Evolutionary conservation across 2,329 filamentous ascomycete genomes (phyloP).

Genomic region (Emmonsiellopsis sp.): DNA sequence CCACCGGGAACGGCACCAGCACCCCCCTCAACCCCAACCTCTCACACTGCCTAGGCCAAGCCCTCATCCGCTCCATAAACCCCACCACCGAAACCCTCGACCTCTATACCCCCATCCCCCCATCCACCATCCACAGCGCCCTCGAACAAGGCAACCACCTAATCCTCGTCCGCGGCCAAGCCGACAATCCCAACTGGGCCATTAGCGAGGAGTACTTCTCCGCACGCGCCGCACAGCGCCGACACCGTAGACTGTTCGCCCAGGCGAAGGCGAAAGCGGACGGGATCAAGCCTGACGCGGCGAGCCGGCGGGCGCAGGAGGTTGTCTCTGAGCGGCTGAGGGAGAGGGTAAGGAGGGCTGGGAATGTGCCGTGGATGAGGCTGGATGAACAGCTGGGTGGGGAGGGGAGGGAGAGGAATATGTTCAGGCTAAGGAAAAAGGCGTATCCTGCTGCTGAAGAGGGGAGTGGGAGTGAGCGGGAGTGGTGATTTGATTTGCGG

Average conservation of each 20-base stretch:
- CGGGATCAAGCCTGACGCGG: slow-evolving; percentile 6
- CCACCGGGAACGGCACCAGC: slow-evolving; percentile 31
- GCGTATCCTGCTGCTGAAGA: slow-evolving; percentile 20
- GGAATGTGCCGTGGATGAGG: slow-evolving; percentile 34
- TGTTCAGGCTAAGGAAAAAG: slow-evolving; percentile 34
- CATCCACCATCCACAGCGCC: slow-evolving; percentile 20
- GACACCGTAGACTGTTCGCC: slow-evolving; percentile 19
- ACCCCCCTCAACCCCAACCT: slow-evolving; percentile 38
- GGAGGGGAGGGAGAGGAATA: neutral
- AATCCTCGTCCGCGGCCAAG: slow-evolving; percentile 39
- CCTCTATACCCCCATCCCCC: slow-evolving; percentile 41
- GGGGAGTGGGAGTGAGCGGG: slow-evolving; percentile 29
- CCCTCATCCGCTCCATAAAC: slow-evolving; percentile 36
- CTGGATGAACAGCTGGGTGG: slow-evolving; percentile 27
- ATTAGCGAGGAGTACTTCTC: slow-evolving; percentile 35
- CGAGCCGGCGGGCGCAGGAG: slow-evolving; percentile 12
- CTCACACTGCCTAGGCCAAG: slow-evolving; percentile 43
- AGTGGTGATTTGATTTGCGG: slow-evolving; percentile 18
- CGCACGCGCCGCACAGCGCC: slow-evolving; percentile 28
- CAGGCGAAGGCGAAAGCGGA: slow-evolving; percentile 15
- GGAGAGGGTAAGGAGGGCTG: slow-evolving; percentile 27
- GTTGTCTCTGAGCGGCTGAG: slow-evolving; percentile 20
- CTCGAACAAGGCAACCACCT: slow-evolving; percentile 31
- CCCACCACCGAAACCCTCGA: slow-evolving; percentile 31
- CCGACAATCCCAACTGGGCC: slow-evolving; percentile 39